A percentile compares a stretch with the other conserved stretches of the same genome.
Conservation (phyloP, 2,329 filamentous ascomycete genomes). For the Colletotrichum sp. region DNA sequence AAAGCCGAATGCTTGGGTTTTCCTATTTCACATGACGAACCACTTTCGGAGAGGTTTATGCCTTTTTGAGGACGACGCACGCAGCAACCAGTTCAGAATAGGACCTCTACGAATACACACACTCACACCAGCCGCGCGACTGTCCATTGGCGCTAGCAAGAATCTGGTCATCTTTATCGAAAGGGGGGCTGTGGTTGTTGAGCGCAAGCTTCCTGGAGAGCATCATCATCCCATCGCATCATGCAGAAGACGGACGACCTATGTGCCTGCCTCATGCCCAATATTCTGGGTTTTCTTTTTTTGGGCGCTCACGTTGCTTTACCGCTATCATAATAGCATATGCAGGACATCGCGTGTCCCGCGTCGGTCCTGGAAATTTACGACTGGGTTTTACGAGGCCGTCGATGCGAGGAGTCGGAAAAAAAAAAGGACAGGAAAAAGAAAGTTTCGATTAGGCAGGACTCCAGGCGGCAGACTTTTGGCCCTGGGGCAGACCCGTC, state of each 20-base stretch:
- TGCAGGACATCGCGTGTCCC: constrained; percentile 2
- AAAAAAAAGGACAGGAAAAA: background rate
- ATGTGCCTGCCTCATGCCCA: background rate
- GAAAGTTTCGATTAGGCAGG: background rate
- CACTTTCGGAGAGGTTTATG: background rate
- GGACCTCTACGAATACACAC: background rate
- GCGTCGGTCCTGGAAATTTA: background rate
- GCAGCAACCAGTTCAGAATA: background rate
- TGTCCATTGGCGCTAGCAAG: background rate
- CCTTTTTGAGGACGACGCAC: constrained; percentile 1
- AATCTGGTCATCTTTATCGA: background rate
- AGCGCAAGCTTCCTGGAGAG: background rate
- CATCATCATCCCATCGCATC: background rate
- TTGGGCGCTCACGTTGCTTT: background rate
- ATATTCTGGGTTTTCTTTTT: background rate
- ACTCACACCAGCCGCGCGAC: background rate
- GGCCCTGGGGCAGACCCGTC: background rate
- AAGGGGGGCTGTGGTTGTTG: background rate
- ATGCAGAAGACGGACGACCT: background rate
- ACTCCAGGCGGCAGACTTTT: background rate
- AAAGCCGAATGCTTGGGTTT: background rate
- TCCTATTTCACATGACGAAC: background rate
- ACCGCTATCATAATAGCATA: background rate
- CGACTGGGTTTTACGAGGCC: background rate
- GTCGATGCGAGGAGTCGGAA: background rate